phyloP scores from a whole-genome alignment of 495 filamentous ascomycete species.

The Aspergillus hancockii region DNA sequence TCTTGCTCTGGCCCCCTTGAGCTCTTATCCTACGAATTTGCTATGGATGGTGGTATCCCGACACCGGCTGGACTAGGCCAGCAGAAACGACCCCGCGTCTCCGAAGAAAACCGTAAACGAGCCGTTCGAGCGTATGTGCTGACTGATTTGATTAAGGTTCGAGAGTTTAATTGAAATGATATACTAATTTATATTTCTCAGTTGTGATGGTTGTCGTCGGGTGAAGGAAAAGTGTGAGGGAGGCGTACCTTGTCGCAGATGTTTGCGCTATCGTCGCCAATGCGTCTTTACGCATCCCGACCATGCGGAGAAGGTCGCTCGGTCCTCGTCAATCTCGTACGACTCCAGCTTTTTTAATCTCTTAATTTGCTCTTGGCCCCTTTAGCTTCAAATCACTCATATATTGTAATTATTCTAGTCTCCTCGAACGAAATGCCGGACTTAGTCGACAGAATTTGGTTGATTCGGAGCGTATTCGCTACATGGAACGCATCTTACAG shows the following conservation, averaged over 20 bases:
- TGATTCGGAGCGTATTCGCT: conserved; percentile 45
- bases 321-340: conserved; percentile 42
- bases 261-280: conserved; percentile 48
- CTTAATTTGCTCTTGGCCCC: neutral
- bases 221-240: conserved; percentile 56
- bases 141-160: neutral
- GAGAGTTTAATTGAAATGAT: neutral
- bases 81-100: conserved; percentile 48
- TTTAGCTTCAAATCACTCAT: conserved; percentile 8
- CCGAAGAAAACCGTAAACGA: conserved; percentile 52
- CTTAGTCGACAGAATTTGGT: conserved; percentile 43
- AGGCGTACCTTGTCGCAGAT: conserved; percentile 51
- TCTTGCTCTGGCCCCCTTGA: conserved; percentile 21
- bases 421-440: conserved; percentile 38
- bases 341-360: conserved; percentile 14
- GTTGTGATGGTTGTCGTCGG: conserved; percentile 50
- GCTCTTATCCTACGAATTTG: conserved; percentile 12
- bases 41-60: conserved; percentile 31
- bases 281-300: conserved; percentile 51
- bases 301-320: conserved; percentile 35
- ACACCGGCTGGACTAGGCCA: conserved; percentile 32
- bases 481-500: conserved; percentile 46
- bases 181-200: conserved; percentile 16
- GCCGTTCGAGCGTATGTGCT: conserved; percentile 45
- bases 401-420: conserved; percentile 19